These are phyloP conservation scores for Maudiozyma humilis DNA, from an alignment of 1,139 yeast genomes.

Conservation along the genomic window DNA sequence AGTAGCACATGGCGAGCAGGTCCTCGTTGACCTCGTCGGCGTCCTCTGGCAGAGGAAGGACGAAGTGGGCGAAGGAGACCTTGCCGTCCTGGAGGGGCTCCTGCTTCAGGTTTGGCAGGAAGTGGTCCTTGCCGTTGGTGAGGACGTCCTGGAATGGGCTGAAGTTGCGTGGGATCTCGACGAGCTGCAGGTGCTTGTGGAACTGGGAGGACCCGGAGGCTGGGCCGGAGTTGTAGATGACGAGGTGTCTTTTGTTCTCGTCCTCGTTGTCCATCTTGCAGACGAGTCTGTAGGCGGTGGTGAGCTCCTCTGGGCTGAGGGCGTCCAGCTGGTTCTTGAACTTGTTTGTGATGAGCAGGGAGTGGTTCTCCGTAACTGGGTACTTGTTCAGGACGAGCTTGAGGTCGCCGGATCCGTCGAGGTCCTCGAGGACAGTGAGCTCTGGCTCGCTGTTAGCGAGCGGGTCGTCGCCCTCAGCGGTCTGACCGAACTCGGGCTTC, in stretches of 20 bases:
- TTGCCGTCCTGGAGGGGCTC: constrained; percentile 56
- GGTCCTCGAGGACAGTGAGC: constrained; percentile 49
- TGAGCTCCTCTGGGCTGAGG: constrained; percentile 58
- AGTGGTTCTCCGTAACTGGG: constrained; percentile 73
- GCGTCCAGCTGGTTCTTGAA: constrained; percentile 68
- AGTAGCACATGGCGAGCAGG: constrained; percentile 51
- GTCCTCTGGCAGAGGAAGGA: constrained; percentile 53
- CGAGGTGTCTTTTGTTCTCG: constrained; percentile 43
- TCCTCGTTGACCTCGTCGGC: constrained; percentile 40
- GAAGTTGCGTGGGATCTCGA: constrained; percentile 49
- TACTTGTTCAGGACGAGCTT: constrained; percentile 73
- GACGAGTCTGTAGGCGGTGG: constrained; percentile 49
- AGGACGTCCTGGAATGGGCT: constrained; percentile 53
- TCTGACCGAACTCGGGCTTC: constrained; percentile 45
- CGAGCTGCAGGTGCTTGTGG: constrained; percentile 84
- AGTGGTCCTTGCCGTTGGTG: constrained; percentile 40
- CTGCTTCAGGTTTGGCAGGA: constrained; percentile 43
- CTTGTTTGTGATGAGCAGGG: constrained; percentile 68
- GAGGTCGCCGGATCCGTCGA: constrained; percentile 45
- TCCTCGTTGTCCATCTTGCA: constrained; percentile 31
- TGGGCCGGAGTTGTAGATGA: constrained; percentile 83
- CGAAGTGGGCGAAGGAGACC: constrained; percentile 76
- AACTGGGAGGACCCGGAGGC: constrained; percentile 89
- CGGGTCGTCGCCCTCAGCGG: constrained; percentile 46
- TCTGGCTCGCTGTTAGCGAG: constrained; percentile 76